Base-by-base conservation (phyloP, 352 stramenopile genomes). In the Phytopythium boreale region DNA sequence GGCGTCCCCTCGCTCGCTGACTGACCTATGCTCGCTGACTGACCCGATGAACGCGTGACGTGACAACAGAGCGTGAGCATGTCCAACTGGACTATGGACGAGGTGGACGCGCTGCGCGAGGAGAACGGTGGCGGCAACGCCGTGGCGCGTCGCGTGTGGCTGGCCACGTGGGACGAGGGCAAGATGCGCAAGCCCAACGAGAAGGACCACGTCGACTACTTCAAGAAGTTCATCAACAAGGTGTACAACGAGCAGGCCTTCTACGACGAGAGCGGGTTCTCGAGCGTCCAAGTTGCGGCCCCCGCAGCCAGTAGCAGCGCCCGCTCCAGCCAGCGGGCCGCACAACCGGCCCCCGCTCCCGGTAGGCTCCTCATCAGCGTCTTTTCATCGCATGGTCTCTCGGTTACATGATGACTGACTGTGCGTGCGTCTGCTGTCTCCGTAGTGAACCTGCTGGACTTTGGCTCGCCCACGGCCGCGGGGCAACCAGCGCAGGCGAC, bases 11-110 rank as follows among this genome's bases (percentile, higher is more conserved):
- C 37, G 53, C 46, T n/a, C 24, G 26, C 22, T 50, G 50, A 57
- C 12, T 22, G n/a, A 22, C 27, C 19, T 9, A n/a, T 17, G 15
- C 29, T 55, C 34, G 10, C 8, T 50, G 20, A 50, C 43, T 26
- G 43, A 26, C n/a, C n/a, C n/a, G 46, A 4, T 22, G n/a, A 20
- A 52, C 46, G 22, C 46, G 46, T 52, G 46, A 20, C 46, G 15
- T 37, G 31, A 34, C 29, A 7, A 34, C 47, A 82, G 76, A 94
- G 86, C 55, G 80, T 98, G 22, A 98, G 94, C 59, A 98, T 98
- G 95, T 95, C 77, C 57, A 97, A 90, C 68, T 98, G 95, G 95
- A 95, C 81, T 26, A 82, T 93, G 62, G 81, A 88, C 0, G 94
- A 98, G 62, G 95, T 98, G 19, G 77, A 95, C 22, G 82, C 89